Percentiles rank a stretch among this genome's conserved stretches.
Conservation (phyloP, 192 early-diverging fungal species). For the Thoreauomyces humboldtii region DNA sequence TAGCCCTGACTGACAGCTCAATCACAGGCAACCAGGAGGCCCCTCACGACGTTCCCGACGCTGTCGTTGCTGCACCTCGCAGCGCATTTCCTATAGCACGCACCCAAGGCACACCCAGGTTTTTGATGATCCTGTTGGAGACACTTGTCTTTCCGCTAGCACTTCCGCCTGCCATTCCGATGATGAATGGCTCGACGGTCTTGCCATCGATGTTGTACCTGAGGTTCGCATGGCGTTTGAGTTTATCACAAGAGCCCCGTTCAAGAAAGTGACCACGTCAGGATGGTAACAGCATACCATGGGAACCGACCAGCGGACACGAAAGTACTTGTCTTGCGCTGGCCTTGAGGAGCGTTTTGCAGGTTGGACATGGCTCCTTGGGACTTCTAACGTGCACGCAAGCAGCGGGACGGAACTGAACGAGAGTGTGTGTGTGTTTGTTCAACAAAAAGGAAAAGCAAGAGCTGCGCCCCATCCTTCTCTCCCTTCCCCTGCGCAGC, state of each 20-base stretch:
- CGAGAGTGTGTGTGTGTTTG: too few relatives aligned
- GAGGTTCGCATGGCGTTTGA: neutral
- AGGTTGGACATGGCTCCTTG: constrained; percentile 29
- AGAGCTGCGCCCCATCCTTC: too few relatives aligned
- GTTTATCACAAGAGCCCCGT: neutral
- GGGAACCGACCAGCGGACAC: constrained; percentile 26
- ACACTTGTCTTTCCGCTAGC: constrained; percentile 58
- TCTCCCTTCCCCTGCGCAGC: too few relatives aligned
- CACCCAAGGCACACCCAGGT: constrained; percentile 53
- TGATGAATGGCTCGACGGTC: constrained; percentile 46
- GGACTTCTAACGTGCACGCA: too few relatives aligned
- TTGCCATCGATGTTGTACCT: constrained; percentile 44
- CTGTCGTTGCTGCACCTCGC: too few relatives aligned
- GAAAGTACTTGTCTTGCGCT: constrained; percentile 25
- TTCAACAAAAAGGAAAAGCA: too few relatives aligned
- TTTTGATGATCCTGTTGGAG: constrained; percentile 46
- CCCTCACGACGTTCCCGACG: too few relatives aligned
- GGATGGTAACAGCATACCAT: constrained; percentile 13
- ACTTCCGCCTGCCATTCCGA: constrained; percentile 56
- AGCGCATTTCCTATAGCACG: too few relatives aligned
- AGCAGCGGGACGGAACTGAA: too few relatives aligned
- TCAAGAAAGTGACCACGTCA: neutral
- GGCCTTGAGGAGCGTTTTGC: constrained; percentile 22
- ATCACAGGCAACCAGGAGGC: too few relatives aligned
- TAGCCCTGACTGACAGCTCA: too few relatives aligned